Evolutionary conservation across 106 monocot genomes (phyloP).

Genomic region (Xerophyta viscosa): DNA sequence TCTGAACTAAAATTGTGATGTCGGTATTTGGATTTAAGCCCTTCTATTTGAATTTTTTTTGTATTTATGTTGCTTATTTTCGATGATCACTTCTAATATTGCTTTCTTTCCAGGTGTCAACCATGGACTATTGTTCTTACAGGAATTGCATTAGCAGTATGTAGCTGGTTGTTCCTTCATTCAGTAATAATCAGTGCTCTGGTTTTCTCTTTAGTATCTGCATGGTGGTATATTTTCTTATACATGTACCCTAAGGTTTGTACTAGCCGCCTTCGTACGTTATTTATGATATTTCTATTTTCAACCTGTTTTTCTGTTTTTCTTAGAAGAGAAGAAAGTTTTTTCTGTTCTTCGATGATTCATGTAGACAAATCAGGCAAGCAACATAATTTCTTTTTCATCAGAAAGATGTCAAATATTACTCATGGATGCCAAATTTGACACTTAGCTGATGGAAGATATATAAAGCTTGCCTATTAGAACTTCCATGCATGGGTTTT

Average conservation of each 20-base stretch:
- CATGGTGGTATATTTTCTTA: slow-evolving; percentile 93
- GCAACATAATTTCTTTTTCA: no score
- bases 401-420: no score
- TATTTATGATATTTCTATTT: neutral
- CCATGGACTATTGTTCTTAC: slow-evolving; percentile 94
- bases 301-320: neutral
- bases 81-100: neutral
- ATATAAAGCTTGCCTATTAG: no score
- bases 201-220: slow-evolving; percentile 37
- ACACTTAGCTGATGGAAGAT: no score
- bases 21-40: no score
- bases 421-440: no score
- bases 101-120: slow-evolving; percentile 57
- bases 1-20: no score
- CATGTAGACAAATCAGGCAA: no score
- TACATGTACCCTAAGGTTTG: slow-evolving; percentile 87
- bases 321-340: neutral
- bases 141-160: slow-evolving; percentile 34
- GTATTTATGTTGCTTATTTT: neutral
- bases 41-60: neutral
- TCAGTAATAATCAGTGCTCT: slow-evolving; percentile 45
- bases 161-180: slow-evolving; percentile 73
- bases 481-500: no score
- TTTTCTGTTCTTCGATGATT: no score
- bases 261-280: neutral